Evolutionary conservation across 305 asterid genomes (phyloP).

Genomic region (Fraxinus latifolia): DNA sequence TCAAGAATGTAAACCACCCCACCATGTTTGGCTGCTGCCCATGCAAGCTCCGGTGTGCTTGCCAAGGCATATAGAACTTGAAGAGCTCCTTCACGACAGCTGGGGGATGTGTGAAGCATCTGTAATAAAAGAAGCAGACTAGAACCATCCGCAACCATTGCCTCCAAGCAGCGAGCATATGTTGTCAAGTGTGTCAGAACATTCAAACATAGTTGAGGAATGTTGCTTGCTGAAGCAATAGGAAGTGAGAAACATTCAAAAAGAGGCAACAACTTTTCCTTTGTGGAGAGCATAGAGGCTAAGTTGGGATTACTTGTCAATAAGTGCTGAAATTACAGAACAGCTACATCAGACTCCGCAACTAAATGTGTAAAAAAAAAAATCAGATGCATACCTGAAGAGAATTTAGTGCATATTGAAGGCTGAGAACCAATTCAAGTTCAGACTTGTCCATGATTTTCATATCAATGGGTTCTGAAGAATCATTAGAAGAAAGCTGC

Average conservation of each 20-base stretch:
- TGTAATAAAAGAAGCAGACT: slow-evolving; percentile 85
- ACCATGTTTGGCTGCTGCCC: slow-evolving; percentile 99
- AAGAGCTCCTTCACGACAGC: slow-evolving; percentile 95
- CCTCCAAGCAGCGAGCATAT: slow-evolving; percentile 94
- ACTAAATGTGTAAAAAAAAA: slow-evolving; percentile 4
- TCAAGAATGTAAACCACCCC: slow-evolving; percentile 98
- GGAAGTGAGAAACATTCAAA: slow-evolving; percentile 94
- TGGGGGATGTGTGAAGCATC: slow-evolving; percentile 92
- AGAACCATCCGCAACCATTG: slow-evolving; percentile 95
- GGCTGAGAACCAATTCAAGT: slow-evolving; percentile 56
- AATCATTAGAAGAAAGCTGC: slow-evolving; percentile 42
- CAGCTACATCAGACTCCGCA: slow-evolving; percentile 28
- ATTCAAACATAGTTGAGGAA: slow-evolving; percentile 76
- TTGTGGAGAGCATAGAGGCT: slow-evolving; percentile 85
- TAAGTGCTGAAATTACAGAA: slow-evolving; percentile 62
- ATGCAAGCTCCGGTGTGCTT: slow-evolving; percentile 95
- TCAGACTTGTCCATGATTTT: slow-evolving; percentile 45
- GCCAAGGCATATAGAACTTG: slow-evolving; percentile 97
- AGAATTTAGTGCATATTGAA: slow-evolving; percentile 70
- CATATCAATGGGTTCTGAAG: slow-evolving; percentile 41
- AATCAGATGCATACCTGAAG: slow-evolving; percentile 63
- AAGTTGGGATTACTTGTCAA: slow-evolving; percentile 78
- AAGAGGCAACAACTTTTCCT: slow-evolving; percentile 85
- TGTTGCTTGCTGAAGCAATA: slow-evolving; percentile 70
- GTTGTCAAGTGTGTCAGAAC: slow-evolving; percentile 88